phyloP scores from a whole-genome alignment of 345 rosid species.

The Bruguiera sexangula region DNA sequence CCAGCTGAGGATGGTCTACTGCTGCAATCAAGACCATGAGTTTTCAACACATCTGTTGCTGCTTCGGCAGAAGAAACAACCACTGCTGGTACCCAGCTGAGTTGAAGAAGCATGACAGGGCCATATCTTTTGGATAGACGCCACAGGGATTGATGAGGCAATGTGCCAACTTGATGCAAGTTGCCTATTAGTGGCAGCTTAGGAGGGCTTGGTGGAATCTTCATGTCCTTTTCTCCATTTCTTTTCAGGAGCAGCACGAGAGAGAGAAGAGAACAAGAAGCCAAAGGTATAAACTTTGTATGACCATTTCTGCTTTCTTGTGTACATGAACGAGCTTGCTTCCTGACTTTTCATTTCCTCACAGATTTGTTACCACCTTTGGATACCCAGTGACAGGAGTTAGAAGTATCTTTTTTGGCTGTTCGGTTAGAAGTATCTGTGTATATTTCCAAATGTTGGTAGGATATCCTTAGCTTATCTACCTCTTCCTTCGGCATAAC shows the following conservation, averaged over 20 bases:
- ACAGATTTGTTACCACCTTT: too few relatives aligned
- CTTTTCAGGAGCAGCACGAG: not conserved
- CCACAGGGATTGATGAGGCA: conserved; percentile 5
- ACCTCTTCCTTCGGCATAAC: too few relatives aligned
- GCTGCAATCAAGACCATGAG: conserved; percentile 15
- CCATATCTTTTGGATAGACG: conserved; percentile 20
- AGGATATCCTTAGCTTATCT: too few relatives aligned
- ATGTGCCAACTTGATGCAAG: conserved; percentile 15
- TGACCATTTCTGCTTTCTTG: too few relatives aligned
- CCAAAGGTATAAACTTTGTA: not conserved
- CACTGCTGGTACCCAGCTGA: conserved; percentile 12
- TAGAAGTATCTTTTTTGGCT: too few relatives aligned
- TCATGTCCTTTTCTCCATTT: not conserved
- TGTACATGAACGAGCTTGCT: too few relatives aligned
- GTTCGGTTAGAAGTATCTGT: too few relatives aligned
- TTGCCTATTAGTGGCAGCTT: conserved; percentile 22
- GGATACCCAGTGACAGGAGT: too few relatives aligned
- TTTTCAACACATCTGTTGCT: conserved; percentile 20
- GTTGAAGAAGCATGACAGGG: conserved; percentile 16
- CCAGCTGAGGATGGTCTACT: conserved; percentile 16
- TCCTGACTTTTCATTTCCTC: too few relatives aligned
- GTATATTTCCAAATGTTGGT: too few relatives aligned
- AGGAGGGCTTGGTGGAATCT: conserved; percentile 19
- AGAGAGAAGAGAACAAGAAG: not conserved
- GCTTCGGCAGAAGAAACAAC: conserved; percentile 27